Evolutionary conservation across 768 basidiomycete species (phyloP), one percentile per base, ranked within the genome.

Genomic region (Termitomyces sp.): DNA sequence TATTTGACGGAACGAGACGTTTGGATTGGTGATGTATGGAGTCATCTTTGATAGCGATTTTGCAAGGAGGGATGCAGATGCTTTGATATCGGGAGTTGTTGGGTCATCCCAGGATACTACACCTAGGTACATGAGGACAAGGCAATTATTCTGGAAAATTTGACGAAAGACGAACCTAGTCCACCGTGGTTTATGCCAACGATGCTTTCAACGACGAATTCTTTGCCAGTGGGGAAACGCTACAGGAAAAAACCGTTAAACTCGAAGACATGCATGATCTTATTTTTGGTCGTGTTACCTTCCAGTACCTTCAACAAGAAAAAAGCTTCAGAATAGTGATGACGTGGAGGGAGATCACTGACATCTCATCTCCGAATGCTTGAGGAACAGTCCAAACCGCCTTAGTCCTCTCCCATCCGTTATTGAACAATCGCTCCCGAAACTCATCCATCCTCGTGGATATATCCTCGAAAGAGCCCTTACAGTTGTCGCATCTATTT

Each of bases 321-420:
- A 26, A 22, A 37, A 46, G 48, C 0, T 12, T 58, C 42, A 44
- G 12, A 28, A 50, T 42, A 53, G 54, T 29, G 22, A 45, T 28
- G 20, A 10, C 46, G 12, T 13, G 33, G 24, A 22, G 50, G 31
- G 15, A 31, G 3, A 33, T 20, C 10, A 71, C 75, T 61, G 72
- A 88, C 71, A 81, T 81, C 39, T 71, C 70, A 56, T 78, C 79
- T 28, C 88, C 87, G 65, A 92, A 92, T 0, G 80, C 89, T 69
- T 92, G 90, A 0, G 89, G 87, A 1, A 92, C 90, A 2, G 85
- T 83, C 91, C 90, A 92, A 0, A 90, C 77, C 1, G 86, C 80
- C 66, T 88, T 85, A 5, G 78, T 81, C 12, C 81, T 73, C 61
- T 85, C 84, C 84, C 87, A 87, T 2, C 86, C 87, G 60, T 86